These are phyloP conservation scores for Epichloe sibirici DNA, from an alignment of 2,329 filamentous ascomycete genomes.

Conservation along the genomic window DNA sequence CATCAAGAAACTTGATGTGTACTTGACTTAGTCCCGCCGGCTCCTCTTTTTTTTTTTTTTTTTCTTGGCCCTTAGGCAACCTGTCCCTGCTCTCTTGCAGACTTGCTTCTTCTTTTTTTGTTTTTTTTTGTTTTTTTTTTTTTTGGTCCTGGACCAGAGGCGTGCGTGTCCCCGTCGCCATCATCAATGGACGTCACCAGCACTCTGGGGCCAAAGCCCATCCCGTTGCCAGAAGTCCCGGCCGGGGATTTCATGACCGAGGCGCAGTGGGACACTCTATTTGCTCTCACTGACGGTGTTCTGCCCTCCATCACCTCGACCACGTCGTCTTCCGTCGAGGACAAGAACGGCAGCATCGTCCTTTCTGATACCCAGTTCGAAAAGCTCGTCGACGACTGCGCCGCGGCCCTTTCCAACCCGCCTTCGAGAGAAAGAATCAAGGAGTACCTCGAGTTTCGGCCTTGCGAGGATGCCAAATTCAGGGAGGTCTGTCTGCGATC, in stretches of 20 bases:
- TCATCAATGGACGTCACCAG: background rate
- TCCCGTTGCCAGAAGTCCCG: constrained; percentile 16
- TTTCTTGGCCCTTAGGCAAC: background rate
- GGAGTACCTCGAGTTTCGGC: constrained; percentile 40
- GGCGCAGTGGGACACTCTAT: constrained; percentile 41
- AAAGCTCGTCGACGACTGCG: constrained; percentile 27
- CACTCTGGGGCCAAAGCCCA: constrained; percentile 4
- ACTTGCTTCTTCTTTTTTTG: too few species aligned
- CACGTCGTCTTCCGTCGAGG: constrained; percentile 18
- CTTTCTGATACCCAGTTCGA: constrained; percentile 40
- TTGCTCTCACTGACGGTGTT: constrained; percentile 43
- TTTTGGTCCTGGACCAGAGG: too few species aligned
- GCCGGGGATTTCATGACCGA: constrained; percentile 28
- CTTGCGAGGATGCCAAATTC: constrained; percentile 40
- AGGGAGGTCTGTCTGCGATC: constrained; percentile 33
- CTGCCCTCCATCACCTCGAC: constrained; percentile 45
- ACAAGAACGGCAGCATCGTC: constrained; percentile 17
- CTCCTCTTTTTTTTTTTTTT: too few species aligned
- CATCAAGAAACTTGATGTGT: too few species aligned
- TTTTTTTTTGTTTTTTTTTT: too few species aligned
- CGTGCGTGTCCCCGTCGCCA: too few species aligned
- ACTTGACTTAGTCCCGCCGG: too few species aligned
- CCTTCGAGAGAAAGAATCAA: constrained; percentile 32
- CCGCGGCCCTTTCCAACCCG: constrained; percentile 23
- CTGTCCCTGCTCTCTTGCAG: background rate